These are phyloP conservation scores for Colletotrichum tabaci DNA, from an alignment of 2,329 filamentous ascomycete genomes.

Conservation along the genomic window DNA sequence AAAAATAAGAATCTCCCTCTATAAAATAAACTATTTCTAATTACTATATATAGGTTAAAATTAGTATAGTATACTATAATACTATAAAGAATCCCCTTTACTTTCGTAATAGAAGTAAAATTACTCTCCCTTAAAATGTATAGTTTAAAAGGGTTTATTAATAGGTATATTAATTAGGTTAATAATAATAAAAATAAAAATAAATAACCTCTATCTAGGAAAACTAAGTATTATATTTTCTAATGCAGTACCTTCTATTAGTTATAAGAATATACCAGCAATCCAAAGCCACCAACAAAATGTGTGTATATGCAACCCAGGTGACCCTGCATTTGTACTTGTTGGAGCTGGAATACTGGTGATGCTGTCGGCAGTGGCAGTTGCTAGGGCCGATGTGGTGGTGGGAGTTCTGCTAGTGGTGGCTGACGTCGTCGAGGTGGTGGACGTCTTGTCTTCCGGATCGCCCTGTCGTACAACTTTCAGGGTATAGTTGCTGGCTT, in stretches of 20 bases:
- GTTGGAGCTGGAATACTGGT: not conserved
- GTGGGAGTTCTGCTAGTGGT: not conserved
- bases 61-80: too few relatives aligned
- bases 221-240: not conserved
- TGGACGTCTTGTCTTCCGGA: conserved; percentile 25
- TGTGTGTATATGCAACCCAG: not conserved
- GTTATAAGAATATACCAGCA: not conserved
- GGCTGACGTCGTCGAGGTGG: not conserved
- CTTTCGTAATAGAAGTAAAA: too few relatives aligned
- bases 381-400: not conserved
- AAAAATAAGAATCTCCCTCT: too few relatives aligned
- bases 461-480: conserved; percentile 38
- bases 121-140: too few relatives aligned
- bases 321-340: not conserved
- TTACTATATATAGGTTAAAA: too few relatives aligned
- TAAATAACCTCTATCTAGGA: too few relatives aligned
- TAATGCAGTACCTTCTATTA: not conserved
- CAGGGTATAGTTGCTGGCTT: conserved; percentile 37
- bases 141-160: not conserved
- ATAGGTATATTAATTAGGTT: not conserved
- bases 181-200: not conserved
- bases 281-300: not conserved
- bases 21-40: too few relatives aligned
- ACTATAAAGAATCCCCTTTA: too few relatives aligned
- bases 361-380: not conserved